Conservation (phyloP, 805 yeast genomes). For the Metschnikowia borealis region DNA sequence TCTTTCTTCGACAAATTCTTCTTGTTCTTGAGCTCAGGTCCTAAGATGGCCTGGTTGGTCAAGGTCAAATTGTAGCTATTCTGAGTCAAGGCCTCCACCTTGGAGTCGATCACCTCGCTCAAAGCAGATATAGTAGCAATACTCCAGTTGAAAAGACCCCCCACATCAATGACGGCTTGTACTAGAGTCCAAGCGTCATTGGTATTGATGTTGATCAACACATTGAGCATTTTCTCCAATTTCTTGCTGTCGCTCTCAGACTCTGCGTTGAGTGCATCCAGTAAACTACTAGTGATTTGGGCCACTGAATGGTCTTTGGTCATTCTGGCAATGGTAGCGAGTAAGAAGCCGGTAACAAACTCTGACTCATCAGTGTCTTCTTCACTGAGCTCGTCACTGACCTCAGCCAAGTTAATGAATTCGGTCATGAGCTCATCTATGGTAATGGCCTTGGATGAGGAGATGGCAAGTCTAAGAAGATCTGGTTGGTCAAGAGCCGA, state of each 20-base stretch:
- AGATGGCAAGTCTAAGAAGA: slow-evolving; percentile 75
- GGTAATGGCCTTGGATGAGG: slow-evolving; percentile 68
- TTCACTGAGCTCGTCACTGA: slow-evolving; percentile 13
- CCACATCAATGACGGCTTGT: slow-evolving; percentile 64
- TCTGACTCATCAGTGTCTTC: slow-evolving; percentile 12
- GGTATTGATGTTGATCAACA: slow-evolving; percentile 33
- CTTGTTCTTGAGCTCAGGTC: slow-evolving; percentile 21
- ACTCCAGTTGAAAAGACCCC: slow-evolving; percentile 67
- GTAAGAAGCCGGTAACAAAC: slow-evolving; percentile 14
- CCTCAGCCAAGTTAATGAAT: slow-evolving; percentile 40
- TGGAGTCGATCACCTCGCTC: slow-evolving; percentile 40
- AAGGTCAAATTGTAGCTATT: slow-evolving; percentile 45
- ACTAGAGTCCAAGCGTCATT: slow-evolving; percentile 58
- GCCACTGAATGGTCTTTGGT: slow-evolving; percentile 60
- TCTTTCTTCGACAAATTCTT: slow-evolving; percentile 23
- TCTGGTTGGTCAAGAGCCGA: slow-evolving; percentile 45
- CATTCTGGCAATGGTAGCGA: slow-evolving; percentile 49
- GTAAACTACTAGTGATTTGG: slow-evolving; percentile 50
- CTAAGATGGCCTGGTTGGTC: slow-evolving; percentile 41
- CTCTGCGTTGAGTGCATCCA: slow-evolving; percentile 28
- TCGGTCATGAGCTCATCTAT: slow-evolving; percentile 61
- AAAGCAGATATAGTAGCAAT: slow-evolving; percentile 46
- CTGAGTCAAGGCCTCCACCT: slow-evolving; percentile 42
- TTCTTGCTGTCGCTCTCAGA: slow-evolving; percentile 23
- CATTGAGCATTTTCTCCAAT: slow-evolving; percentile 36